Evolutionary conservation across 2,329 filamentous ascomycete species (phyloP).

Genomic region (Chrysosporium queenslandicum): DNA sequence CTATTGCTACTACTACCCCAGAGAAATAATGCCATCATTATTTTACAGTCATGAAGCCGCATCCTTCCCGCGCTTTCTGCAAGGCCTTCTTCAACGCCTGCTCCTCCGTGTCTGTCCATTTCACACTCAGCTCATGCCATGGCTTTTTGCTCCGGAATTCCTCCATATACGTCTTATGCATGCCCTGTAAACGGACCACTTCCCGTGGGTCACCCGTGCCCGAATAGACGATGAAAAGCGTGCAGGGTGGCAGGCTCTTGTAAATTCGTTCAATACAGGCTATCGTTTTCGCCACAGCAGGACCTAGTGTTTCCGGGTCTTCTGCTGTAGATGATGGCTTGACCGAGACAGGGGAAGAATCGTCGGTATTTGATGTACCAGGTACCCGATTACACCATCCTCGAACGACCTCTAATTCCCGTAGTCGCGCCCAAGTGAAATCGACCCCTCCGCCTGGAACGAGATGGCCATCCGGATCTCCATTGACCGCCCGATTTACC

Average conservation of each 20-base stretch:
- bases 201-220: constrained; percentile 55
- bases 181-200: constrained; percentile 45
- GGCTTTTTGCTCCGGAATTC: constrained; percentile 50
- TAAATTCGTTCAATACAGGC: constrained; percentile 44
- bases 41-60: constrained; percentile 52
- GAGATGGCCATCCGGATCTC: constrained; percentile 35
- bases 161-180: constrained; percentile 47
- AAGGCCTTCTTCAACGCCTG: constrained; percentile 49
- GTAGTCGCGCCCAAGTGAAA: constrained; percentile 53
- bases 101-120: constrained; percentile 56
- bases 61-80: constrained; percentile 47
- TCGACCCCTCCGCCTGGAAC: constrained; percentile 47
- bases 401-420: constrained; percentile 50
- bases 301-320: constrained; percentile 29
- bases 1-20: neutral
- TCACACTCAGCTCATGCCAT: constrained; percentile 53
- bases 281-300: constrained; percentile 43
- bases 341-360: constrained; percentile 24
- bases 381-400: constrained; percentile 50
- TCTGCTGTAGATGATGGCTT: constrained; percentile 22
- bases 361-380: constrained; percentile 38
- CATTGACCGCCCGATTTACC: constrained; percentile 44
- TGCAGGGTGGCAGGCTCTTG: constrained; percentile 48
- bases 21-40: constrained; percentile 27
- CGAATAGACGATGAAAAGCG: constrained; percentile 53